A percentile compares a stretch with the other conserved stretches of the same genome.
These are phyloP conservation scores for Amaranthus hypochondriacus DNA, from an alignment of 148 eudicot genomes.

Conservation along the genomic window DNA sequence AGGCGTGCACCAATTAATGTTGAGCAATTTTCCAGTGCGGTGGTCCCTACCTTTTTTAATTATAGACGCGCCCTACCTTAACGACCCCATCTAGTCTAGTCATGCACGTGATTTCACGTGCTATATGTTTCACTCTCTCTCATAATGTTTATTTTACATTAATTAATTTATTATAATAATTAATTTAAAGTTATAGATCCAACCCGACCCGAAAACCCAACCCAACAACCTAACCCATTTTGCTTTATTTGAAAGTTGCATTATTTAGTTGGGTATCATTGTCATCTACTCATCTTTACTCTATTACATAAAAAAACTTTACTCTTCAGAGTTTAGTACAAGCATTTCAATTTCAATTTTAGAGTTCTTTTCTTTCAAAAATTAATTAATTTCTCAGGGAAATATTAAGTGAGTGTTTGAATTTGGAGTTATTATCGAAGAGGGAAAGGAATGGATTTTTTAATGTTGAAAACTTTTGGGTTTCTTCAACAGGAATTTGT, in stretches of 20 bases:
- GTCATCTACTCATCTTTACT: too few relatives aligned
- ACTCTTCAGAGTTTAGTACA: too few relatives aligned
- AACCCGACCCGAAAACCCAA: too few relatives aligned
- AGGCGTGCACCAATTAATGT: slow-evolving; percentile 29
- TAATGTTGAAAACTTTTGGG: slow-evolving; percentile 15
- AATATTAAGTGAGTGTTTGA: neutral
- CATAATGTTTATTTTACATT: neutral
- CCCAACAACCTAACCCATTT: too few relatives aligned
- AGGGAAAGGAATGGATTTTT: slow-evolving; percentile 14
- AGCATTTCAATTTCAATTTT: too few relatives aligned
- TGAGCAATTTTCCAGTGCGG: slow-evolving; percentile 15
- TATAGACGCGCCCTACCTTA: slow-evolving; percentile 13
- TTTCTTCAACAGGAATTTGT: slow-evolving; percentile 43
- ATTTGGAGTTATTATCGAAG: neutral
- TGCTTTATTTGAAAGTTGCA: too few relatives aligned
- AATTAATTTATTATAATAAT: neutral
- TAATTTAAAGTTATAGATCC: neutral
- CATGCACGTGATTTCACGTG: slow-evolving; percentile 34
- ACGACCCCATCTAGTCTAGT: neutral
- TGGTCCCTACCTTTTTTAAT: slow-evolving; percentile 11
- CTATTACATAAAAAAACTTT: too few relatives aligned
- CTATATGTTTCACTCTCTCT: neutral
- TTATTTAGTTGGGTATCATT: neutral
- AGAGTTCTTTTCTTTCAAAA: too few relatives aligned
- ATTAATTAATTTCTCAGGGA: neutral